Evolutionary conservation across 257 asterid genomes (phyloP).

Genomic region (Pogostemon cablin): DNA sequence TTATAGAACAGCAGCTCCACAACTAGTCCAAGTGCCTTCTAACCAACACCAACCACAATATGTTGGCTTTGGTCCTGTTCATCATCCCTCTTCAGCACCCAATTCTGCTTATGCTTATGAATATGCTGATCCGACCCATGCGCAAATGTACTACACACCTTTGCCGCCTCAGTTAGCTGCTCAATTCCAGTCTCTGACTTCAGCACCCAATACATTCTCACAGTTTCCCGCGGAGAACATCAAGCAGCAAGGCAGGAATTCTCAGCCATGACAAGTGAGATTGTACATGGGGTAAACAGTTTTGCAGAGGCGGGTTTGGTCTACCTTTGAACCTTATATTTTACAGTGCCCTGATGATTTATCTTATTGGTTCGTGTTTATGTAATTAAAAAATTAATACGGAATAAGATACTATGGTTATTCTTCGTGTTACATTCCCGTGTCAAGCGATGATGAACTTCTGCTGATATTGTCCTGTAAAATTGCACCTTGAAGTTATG

Average conservation of each 20-base stretch:
- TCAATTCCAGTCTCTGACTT: conserved; percentile 61
- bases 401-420: conserved; percentile 44
- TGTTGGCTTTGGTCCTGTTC: conserved; percentile 63
- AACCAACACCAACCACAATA: conserved; percentile 55
- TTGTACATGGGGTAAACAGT: conserved; percentile 52
- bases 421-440: conserved; percentile 33
- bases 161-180: conserved; percentile 64
- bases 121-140: conserved; percentile 52
- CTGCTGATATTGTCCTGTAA: conserved; percentile 47
- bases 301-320: conserved; percentile 65
- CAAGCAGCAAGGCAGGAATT: conserved; percentile 48
- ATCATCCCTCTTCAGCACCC: conserved; percentile 56
- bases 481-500: conserved; percentile 32
- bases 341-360: conserved; percentile 38
- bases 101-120: conserved; percentile 61
- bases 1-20: conserved; percentile 59
- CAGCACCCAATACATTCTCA: conserved; percentile 47
- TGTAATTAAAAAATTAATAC: conserved; percentile 41
- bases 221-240: conserved; percentile 48
- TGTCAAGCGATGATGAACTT: conserved; percentile 34
- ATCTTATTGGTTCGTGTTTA: conserved; percentile 53
- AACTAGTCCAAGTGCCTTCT: conserved; percentile 56
- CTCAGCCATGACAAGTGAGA: conserved; percentile 55
- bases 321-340: conserved; percentile 39
- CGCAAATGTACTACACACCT: conserved; percentile 69